Evolutionary conservation across 1,284 basidiomycete species (phyloP).

Genomic region (Melampsora larici-populina): DNA sequence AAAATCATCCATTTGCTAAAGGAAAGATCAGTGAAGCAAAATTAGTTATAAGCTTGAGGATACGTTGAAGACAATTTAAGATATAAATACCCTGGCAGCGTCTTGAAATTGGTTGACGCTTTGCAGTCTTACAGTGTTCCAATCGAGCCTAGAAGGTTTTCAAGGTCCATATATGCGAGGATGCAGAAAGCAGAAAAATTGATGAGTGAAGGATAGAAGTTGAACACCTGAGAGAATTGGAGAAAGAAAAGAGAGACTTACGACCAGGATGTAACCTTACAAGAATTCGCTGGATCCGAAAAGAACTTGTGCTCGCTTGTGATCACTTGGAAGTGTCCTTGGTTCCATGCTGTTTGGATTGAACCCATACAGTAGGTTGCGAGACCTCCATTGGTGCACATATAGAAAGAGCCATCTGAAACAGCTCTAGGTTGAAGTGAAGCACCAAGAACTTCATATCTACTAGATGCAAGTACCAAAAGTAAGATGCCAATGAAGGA

Average conservation of each 20-base stretch:
- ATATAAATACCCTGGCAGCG: not conserved
- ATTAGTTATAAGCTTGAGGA: not conserved
- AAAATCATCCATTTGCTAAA: slow-evolving; percentile 25
- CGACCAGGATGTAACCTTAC: slow-evolving; percentile 15
- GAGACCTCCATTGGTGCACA: not conserved
- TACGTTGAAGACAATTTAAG: not conserved
- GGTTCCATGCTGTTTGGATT: not conserved
- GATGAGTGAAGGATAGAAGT: too few species aligned
- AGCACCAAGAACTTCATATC: too few species aligned
- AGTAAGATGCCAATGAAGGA: too few species aligned
- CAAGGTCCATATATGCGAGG: not conserved
- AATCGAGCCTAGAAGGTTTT: too few species aligned
- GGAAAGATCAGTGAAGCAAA: not conserved
- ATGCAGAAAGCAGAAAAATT: not conserved
- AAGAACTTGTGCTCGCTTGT: slow-evolving; percentile 3
- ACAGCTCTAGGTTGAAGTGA: slow-evolving; percentile 3
- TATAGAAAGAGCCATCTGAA: slow-evolving; percentile 4
- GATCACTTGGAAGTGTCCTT: not conserved
- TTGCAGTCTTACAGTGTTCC: too few species aligned
- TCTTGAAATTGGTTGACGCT: not conserved
- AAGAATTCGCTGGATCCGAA: not conserved
- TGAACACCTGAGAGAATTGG: too few species aligned
- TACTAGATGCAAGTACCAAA: too few species aligned
- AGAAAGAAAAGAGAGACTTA: not conserved
- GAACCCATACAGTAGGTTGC: not conserved